Base-by-base conservation (phyloP, 2,329 filamentous ascomycete species). In the Lizonia empirigonia region DNA sequence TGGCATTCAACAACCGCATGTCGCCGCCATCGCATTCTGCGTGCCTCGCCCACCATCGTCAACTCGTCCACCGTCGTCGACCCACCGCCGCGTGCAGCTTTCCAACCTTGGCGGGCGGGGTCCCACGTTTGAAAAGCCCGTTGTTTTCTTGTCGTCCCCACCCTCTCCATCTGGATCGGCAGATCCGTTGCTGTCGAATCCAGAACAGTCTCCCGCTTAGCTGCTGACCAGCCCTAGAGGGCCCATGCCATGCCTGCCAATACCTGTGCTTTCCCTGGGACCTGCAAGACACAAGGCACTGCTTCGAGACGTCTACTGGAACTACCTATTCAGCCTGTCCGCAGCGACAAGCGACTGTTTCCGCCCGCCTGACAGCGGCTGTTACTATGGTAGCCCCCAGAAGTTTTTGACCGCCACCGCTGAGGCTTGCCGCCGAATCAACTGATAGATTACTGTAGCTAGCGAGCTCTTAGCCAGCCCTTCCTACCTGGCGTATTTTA, bases 1-100 rank as follows among this genome's bases (percentile, higher is more conserved):
- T 47, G 49, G 36, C 42, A 38, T 41, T 46, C 32, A 16, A 33
- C 42, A 42, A 52, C 34, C 30, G 32, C 49, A 52, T 52, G 42
- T 45, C 5, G 41, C 20, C 20, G 47, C 39, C 16, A 38, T 27
- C 26, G 34, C 33, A 34, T 34, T 34, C 26, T 16, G 16, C 20
- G 20, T 22, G 15, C 22, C 13, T 12, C 16, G 13, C 5, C 4
- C 20, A 9, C 16, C 26, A 29, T 24, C 2, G 12, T 26, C 8
- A 22, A 26, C 35, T 16, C 13, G 22, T 9, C 10, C 35, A 26
- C 22, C 22, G 26, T 8, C 12, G 15, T 37, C 6, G 13, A 24
- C 23, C 36, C 30, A 26, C 37, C 10, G 22, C 35, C 15, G 37
- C 41, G 37, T 18, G 24, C n/a, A n/a, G n/a, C n/a, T n/a, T n/a